phyloP scores from a whole-genome alignment of 1,284 basidiomycete genomes.

The Blastosporella zonata region DNA sequence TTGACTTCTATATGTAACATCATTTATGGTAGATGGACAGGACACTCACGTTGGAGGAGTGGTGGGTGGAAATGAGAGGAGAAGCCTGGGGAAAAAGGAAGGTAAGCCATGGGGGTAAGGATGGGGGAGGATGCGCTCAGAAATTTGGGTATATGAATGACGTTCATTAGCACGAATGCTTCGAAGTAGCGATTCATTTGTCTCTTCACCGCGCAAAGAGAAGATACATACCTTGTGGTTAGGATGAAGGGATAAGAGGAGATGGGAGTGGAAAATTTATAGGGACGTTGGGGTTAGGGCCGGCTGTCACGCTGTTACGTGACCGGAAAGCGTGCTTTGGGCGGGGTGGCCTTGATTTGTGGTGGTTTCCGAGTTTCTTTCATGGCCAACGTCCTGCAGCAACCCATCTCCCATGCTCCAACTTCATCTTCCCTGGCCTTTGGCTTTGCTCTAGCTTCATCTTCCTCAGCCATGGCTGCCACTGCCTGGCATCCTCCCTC shows the following conservation, averaged over 20 bases:
- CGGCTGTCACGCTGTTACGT: conserved; percentile 28
- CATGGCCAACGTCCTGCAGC: conserved; percentile 72
- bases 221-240: conserved; percentile 29
- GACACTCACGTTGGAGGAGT: conserved; percentile 33
- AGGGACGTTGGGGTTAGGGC: conserved; percentile 34
- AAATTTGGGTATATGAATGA: conserved; percentile 84
- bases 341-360: conserved; percentile 18
- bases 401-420: conserved; percentile 59
- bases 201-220: conserved; percentile 50
- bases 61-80: background rate
- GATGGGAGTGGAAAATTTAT: conserved; percentile 25
- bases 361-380: conserved; percentile 3
- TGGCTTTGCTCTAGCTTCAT: conserved; percentile 59
- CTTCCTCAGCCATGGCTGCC: conserved; percentile 32
- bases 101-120: conserved; percentile 12
- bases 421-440: conserved; percentile 67
- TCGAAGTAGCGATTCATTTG: conserved; percentile 82
- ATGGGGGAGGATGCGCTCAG: conserved; percentile 44
- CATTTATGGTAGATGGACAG: conserved; percentile 33
- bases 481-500: conserved; percentile 29
- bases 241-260: conserved; percentile 20
- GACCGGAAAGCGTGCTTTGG: conserved; percentile 20
- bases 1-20: conserved; percentile 83
- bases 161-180: conserved; percentile 63
- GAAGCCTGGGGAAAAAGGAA: conserved; percentile 10